Base-by-base conservation (phyloP, 2,329 filamentous ascomycete species). In the Sphaerulina populicola region DNA sequence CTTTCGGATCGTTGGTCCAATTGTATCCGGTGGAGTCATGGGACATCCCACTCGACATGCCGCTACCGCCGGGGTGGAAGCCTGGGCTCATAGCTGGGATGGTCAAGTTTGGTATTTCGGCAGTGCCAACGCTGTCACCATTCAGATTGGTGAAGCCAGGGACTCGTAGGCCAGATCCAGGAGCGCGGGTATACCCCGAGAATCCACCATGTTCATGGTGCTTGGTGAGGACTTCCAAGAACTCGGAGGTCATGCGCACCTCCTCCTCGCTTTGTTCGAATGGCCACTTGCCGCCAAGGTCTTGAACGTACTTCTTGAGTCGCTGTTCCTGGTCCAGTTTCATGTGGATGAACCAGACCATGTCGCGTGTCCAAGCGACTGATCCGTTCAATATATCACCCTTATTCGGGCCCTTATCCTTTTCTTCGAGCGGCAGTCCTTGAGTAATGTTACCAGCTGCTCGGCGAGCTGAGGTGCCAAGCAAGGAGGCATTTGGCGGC, bases 331-430 rank as follows among this genome's bases (percentile, higher is more conserved):
- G 86, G 66, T 93, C 84, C 58, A 94, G 78, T 72, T 94, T 94
- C 64, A 87, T 78, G 65, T 95, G 83, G 53, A 95, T 74, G 73
- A 94, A 85, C 93, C 93, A 97, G 88, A 97, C 95, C 47, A 98
- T 77, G 71, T 98, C 93, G 57, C 91, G 82, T 55, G 88, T 96
- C 93, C 93, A 98, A 71, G 88, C 89, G 48, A 97, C 93, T 31
- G 91, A 87, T 29, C 93, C 91, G 65, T 97, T 97, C 62, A 98
- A 83, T 53, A 98, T 97, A 63, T 98, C 93, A 44, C 93, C 93
- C 73, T 98, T 98, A 76, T 97, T 97, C 5, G 93, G 93, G 0
- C 93, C 93, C 67, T 97, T 97, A 72, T 98, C 93, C 68, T 97
- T 97, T 60, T 97, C 93, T 63, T 98, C 93, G 33, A 94, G 79